A percentile compares a stretch with the other conserved stretches of the same genome.
These are phyloP conservation scores for Verbascum thapsus DNA, from an alignment of 257 asterid species.

Conservation along the genomic window DNA sequence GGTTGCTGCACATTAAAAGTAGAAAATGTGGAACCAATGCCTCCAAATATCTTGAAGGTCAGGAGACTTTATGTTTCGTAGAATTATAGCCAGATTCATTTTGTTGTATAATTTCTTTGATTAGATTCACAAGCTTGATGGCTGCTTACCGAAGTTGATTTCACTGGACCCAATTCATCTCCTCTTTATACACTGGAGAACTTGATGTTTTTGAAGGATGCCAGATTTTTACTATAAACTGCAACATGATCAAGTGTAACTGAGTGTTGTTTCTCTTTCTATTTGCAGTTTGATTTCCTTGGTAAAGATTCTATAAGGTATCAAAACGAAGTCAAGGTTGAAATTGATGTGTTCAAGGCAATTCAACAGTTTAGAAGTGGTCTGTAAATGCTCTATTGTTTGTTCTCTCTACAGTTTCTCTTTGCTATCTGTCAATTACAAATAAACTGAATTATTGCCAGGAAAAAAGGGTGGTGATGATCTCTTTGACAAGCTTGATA, in stretches of 20 bases:
- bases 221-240: neutral
- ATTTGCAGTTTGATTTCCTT: slow-evolving; percentile 91
- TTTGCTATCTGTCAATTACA: slow-evolving; percentile 20
- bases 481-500: slow-evolving; percentile 85
- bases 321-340: slow-evolving; percentile 79
- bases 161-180: slow-evolving; percentile 13
- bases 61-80: slow-evolving; percentile 17
- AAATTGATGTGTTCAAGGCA: slow-evolving; percentile 77
- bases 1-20: slow-evolving; percentile 99
- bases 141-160: slow-evolving; percentile 25
- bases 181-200: slow-evolving; percentile 14
- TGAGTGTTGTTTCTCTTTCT: slow-evolving; percentile 25
- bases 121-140: slow-evolving; percentile 27
- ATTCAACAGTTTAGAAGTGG: slow-evolving; percentile 91
- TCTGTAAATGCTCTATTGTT: slow-evolving; percentile 42
- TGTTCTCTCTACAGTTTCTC: neutral
- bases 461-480: slow-evolving; percentile 81
- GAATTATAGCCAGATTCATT: slow-evolving; percentile 10
- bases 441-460: slow-evolving; percentile 36
- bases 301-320: slow-evolving; percentile 99
- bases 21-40: slow-evolving; percentile 90
- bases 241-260: slow-evolving; percentile 19
- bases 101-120: slow-evolving; percentile 6
- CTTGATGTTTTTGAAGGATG: slow-evolving; percentile 20
- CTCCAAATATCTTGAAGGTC: slow-evolving; percentile 92